Base-by-base conservation (phyloP, 352 stramenopile genomes). In the Phytopythium cucurbitacearum region DNA sequence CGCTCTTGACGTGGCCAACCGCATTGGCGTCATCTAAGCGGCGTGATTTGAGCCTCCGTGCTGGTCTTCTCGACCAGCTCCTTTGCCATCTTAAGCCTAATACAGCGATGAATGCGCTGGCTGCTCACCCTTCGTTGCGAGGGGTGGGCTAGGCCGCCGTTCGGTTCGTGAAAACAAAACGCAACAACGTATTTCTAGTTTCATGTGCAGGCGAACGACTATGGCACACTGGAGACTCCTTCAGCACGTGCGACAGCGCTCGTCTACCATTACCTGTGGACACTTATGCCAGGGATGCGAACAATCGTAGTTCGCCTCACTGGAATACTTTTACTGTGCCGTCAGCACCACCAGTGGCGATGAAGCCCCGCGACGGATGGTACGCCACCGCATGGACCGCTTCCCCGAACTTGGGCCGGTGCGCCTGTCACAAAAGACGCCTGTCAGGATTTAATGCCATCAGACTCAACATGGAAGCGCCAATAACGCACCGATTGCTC, bases 1-100 rank as follows among this genome's bases (percentile, higher is more conserved):
- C 89, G 97, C 97, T 52, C 88, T 99, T 71, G 97, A 99, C 87
- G 96, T 99, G 76, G 98, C 98, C 59, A 99, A 99, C 91, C 94
- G 95, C 77, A 99, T 99, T 81, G 97, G 97, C 77, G 98, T 99
- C 65, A 99, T 99, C 89, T 99, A 99, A 99, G 71, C 64, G 59
- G 16, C 60, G 48, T 61, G 13, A 41, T n/a, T 37, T 34, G 33
- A 57, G 51, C 15, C 32, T 41, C 48, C 8, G 16, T 11, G n/a
- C 44, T 34, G 55, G 40, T 9, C 37, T 47, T n/a, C 15, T 61
- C 40, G 43, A 48, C 28, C 42, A 46, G 46, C 53, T 52, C 21
- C 53, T 59, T 48, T 53, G 53, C 46, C 43, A 51, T 57, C 51
- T 15, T 57, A 57, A 57, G 13, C 42, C 33, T 34, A 59, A 53